phyloP scores from a whole-genome alignment of 2,329 filamentous ascomycete species.

The Zarea fungicola region DNA sequence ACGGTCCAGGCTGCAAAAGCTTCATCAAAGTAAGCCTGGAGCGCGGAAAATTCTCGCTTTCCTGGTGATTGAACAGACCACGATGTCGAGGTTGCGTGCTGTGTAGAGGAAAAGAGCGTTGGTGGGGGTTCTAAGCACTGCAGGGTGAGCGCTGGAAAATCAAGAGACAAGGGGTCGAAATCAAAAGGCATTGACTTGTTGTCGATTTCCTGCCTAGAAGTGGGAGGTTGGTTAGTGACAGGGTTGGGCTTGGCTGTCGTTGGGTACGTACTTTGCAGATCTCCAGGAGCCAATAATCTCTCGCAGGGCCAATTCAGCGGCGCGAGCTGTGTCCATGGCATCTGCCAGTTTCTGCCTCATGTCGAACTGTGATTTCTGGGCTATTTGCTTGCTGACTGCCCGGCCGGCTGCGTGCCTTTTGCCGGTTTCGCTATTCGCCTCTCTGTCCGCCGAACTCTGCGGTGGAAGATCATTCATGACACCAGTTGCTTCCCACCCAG shows the following conservation, averaged over 20 bases:
- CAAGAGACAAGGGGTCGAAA: constrained; percentile 79
- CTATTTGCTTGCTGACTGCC: constrained; percentile 44
- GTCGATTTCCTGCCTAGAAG: constrained; percentile 48
- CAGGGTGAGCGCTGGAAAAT: constrained; percentile 79
- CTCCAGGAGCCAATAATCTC: constrained; percentile 78
- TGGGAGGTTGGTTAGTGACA: constrained; percentile 16
- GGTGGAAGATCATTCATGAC: constrained; percentile 69
- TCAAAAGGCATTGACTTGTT: constrained; percentile 58
- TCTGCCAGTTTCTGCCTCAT: constrained; percentile 60
- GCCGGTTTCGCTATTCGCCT: constrained; percentile 30
- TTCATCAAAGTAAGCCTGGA: constrained; percentile 61
- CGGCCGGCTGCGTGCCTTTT: constrained; percentile 35
- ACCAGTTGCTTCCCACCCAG: constrained; percentile 71
- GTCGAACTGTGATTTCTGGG: constrained; percentile 59
- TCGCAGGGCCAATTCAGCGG: constrained; percentile 76
- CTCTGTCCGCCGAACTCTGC: constrained; percentile 28
- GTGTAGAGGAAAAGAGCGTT: constrained; percentile 75
- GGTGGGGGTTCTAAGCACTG: constrained; percentile 75
- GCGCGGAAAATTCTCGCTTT: constrained; percentile 65
- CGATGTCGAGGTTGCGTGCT: constrained; percentile 70
- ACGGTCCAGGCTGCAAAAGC: constrained; percentile 63
- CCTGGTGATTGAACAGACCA: constrained; percentile 78
- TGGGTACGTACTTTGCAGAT: constrained; percentile 68
- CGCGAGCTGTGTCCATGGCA: constrained; percentile 72
- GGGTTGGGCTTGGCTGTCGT: neutral